Base-by-base conservation (phyloP, 1,139 yeast species). In the Eremothecium gossypii region DNA sequence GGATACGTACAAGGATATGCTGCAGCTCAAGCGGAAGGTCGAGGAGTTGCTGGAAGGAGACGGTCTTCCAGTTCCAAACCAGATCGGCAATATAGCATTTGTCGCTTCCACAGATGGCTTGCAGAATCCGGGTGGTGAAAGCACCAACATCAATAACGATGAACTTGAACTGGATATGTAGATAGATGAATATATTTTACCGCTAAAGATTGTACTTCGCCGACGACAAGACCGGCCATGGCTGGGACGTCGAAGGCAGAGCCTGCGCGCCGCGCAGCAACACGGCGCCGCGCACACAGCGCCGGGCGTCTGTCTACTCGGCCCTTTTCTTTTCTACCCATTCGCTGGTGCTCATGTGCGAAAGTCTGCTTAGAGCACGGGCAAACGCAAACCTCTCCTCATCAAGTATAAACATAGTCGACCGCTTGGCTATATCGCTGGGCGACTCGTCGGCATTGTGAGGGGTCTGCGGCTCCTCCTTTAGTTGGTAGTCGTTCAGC, bases 331-430 rank as follows among this genome's bases (percentile, higher is more conserved):
- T 45, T 35, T 45, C 86, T 10, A 85, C 81, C 98, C 98, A 91
- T 42, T 83, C 95, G 35, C 80, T 80, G 4, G 95, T 83, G 52
- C 95, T 82, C 96, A 91, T 91, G 55, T 91, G 97, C 41, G 91
- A 74, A 51, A 91, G 70, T 60, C 98, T 75, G 52, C 93, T 81
- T 49, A 91, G 69, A 0, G 97, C 96, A 58, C 98, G 73, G 1
- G 96, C 95, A 69, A 89, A 91, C 11, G 98, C 98, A 68, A 91
- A 91, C 62, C 82, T 76, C 64, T 91, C 98, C 63, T 91, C 98
- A 60, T 87, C 97, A 6, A 83, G 67, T 36, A 83, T 83, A 66
- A 91, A 89, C 77, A 86, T 77, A 30, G 83, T 69, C 1, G 93
- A 83, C 58, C 80, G 77, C 51, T 80, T 74, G n/a, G 91, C 85